Percentiles rank a stretch among this genome's conserved stretches.
Conservation (phyloP, 352 stramenopile species). For the Globisporangium middletonii region DNA sequence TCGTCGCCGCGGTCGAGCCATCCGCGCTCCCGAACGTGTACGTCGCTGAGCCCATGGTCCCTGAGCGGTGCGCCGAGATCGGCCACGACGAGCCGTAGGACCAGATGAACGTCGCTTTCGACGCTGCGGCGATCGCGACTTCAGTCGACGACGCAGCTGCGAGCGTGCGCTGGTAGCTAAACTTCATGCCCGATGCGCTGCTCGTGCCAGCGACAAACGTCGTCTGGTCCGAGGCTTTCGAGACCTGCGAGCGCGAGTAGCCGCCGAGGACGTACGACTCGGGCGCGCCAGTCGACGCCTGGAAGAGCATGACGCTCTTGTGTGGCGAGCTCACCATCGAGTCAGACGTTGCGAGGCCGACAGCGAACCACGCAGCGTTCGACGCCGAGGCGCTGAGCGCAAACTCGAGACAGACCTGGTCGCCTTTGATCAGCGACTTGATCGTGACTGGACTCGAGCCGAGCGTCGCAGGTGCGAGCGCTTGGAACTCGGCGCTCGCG, state of each 20-base stretch:
- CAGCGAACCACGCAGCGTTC: constrained; percentile 50
- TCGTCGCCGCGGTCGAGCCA: background rate
- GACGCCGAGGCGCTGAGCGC: constrained; percentile 32
- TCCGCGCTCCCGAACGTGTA: constrained; percentile 37
- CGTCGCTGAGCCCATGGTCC: constrained; percentile 43
- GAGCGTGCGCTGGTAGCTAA: constrained; percentile 67
- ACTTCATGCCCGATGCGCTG: constrained; percentile 38
- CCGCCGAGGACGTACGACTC: constrained; percentile 43
- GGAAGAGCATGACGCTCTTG: constrained; percentile 74
- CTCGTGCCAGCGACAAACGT: constrained; percentile 34
- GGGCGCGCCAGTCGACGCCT: constrained; percentile 26
- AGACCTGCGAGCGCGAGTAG: constrained; percentile 36
- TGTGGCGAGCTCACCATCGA: constrained; percentile 65
- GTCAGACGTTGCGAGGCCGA: constrained; percentile 34
- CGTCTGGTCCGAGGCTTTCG: constrained; percentile 30
- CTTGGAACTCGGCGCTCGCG: constrained; percentile 45
- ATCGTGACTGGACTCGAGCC: constrained; percentile 57
- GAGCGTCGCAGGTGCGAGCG: constrained; percentile 33
- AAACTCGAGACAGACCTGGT: constrained; percentile 67
- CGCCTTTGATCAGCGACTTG: constrained; percentile 44
- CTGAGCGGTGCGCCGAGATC: constrained; percentile 38
- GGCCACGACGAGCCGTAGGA: constrained; percentile 63
- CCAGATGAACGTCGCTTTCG: constrained; percentile 53
- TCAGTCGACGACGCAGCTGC: constrained; percentile 37
- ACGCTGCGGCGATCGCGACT: constrained; percentile 35